A percentile compares a stretch with the other conserved stretches of the same genome.
Evolutionary conservation across 2,329 filamentous ascomycete species (phyloP).

Genomic region (Xylariomycetidae sp.): DNA sequence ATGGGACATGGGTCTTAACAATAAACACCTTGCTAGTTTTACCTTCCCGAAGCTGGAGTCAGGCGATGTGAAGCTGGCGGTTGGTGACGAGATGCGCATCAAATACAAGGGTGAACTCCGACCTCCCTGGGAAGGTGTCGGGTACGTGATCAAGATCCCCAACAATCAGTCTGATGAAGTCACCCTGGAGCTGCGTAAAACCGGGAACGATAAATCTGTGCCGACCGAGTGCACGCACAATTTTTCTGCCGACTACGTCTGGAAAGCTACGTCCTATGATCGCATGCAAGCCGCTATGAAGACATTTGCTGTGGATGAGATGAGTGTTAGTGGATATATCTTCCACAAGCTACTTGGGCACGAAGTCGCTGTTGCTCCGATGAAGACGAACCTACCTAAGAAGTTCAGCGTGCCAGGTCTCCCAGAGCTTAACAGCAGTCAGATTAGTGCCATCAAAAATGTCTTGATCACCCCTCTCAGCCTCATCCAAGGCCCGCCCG

Average conservation of each 20-base stretch:
- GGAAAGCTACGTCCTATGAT: constrained; percentile 99
- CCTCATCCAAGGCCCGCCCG: constrained; percentile 92
- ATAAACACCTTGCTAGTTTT: constrained; percentile 94
- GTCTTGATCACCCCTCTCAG: constrained; percentile 91
- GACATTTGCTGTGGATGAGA: constrained; percentile 94
- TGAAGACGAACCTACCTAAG: constrained; percentile 93
- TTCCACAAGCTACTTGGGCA: constrained; percentile 96
- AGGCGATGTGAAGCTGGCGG: constrained; percentile 94
- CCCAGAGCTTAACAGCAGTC: constrained; percentile 90
- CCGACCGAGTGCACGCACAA: constrained; percentile 96
- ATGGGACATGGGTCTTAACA: constrained; percentile 94
- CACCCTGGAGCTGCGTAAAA: constrained; percentile 87
- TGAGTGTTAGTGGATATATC: constrained; percentile 97
- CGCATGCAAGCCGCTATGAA: constrained; percentile 99
- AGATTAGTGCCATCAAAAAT: constrained; percentile 93
- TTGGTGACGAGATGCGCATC: constrained; percentile 96
- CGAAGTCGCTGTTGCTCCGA: constrained; percentile 87
- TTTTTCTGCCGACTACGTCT: constrained; percentile 98
- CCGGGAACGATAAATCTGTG: constrained; percentile 92
- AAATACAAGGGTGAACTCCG: constrained; percentile 94
- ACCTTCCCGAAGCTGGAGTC: constrained; percentile 95
- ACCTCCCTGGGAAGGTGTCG: constrained; percentile 91
- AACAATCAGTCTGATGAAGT: constrained; percentile 99
- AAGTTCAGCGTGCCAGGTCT: constrained; percentile 95
- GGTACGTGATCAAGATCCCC: constrained; percentile 98